Conservation (phyloP, 2,329 filamentous ascomycete genomes). For the Arthrobotrys sinensis region DNA sequence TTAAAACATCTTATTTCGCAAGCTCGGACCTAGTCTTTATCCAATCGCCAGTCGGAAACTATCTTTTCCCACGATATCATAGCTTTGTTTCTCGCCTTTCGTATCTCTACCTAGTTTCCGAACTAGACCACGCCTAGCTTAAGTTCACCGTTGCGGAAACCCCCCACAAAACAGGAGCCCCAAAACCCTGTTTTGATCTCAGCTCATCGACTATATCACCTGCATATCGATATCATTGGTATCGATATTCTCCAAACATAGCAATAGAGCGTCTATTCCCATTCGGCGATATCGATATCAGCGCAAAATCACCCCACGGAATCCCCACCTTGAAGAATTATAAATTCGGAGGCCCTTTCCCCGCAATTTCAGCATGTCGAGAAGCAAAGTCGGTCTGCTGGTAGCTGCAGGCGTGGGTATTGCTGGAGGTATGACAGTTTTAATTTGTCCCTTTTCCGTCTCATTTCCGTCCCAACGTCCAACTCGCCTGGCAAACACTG, state of each 20-base stretch:
- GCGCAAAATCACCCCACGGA: conserved; percentile 22
- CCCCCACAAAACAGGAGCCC: conserved; percentile 43
- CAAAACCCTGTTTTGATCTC: conserved; percentile 54
- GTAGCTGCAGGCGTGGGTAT: conserved; percentile 50
- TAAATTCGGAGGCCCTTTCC: conserved; percentile 29
- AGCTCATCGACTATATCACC: conserved; percentile 14
- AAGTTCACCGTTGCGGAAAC: conserved; percentile 30
- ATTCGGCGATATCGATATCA: conserved; percentile 9
- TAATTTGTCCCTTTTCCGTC: conserved; percentile 38
- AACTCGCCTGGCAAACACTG: conserved; percentile 33
- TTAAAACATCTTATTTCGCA: conserved; percentile 10
- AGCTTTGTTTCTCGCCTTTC: conserved; percentile 27
- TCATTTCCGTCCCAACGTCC: conserved; percentile 47
- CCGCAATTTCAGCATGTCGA: conserved; percentile 43
- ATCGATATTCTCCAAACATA: conserved; percentile 19
- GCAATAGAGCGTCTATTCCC: conserved; percentile 21
- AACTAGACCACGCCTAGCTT: conserved; percentile 46
- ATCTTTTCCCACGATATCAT: conserved; percentile 28
- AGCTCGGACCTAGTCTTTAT: conserved; percentile 18
- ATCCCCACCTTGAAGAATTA: conserved; percentile 25
- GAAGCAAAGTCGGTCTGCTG: conserved; percentile 41
- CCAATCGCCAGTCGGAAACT: conserved; percentile 50
- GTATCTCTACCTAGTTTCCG: conserved; percentile 29
- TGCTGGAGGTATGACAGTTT: conserved; percentile 54
- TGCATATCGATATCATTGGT: conserved; percentile 48